Conservation (phyloP, 1,139 yeast genomes). For the Petasospora fabianii region DNA sequence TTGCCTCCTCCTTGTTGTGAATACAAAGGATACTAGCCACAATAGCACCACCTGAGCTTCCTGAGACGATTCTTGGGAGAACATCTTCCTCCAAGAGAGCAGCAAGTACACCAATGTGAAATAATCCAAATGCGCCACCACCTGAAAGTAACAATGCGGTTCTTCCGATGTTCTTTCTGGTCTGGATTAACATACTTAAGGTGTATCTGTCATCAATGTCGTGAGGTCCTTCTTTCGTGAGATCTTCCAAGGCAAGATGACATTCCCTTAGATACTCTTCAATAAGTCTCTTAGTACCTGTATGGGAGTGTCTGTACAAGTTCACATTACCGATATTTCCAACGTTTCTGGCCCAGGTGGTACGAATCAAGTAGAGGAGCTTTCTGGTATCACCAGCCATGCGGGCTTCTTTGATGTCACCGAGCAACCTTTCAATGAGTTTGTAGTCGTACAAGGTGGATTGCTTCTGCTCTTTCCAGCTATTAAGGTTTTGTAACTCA, state of each 20-base stretch:
- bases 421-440: constrained; percentile 49
- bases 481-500: constrained; percentile 53
- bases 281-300: constrained; percentile 81
- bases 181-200: constrained; percentile 77
- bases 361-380: constrained; percentile 70
- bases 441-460: constrained; percentile 70
- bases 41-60: constrained; percentile 95
- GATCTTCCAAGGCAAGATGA: constrained; percentile 50
- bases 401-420: constrained; percentile 62
- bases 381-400: constrained; percentile 51
- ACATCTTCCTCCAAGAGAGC: constrained; percentile 71
- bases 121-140: constrained; percentile 90
- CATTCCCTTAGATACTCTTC: constrained; percentile 85
- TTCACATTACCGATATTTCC: constrained; percentile 86
- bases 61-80: constrained; percentile 87
- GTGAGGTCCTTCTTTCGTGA: constrained; percentile 30
- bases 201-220: constrained; percentile 64
- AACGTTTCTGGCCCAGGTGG: constrained; percentile 79
- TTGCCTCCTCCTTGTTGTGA: constrained; percentile 72
- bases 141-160: constrained; percentile 93
- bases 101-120: constrained; percentile 88
- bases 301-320: constrained; percentile 71
- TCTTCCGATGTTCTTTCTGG: constrained; percentile 87
- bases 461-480: constrained; percentile 66
- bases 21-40: constrained; percentile 87